phyloP scores from a whole-genome alignment of 2,329 filamentous ascomycete species.

The Bimuria novae-zelandiae region DNA sequence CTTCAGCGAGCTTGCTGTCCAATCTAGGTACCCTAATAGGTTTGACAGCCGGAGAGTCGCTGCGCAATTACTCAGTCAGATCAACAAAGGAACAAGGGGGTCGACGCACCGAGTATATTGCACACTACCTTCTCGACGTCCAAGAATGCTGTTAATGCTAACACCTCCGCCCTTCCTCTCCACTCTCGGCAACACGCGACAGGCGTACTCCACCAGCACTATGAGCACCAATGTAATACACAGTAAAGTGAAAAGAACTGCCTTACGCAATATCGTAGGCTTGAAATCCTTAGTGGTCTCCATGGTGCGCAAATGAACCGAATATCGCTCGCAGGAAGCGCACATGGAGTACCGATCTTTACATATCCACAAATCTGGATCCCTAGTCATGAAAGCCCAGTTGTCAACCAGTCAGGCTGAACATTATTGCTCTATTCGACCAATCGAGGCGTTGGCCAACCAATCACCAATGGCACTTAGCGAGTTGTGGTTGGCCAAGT shows the following conservation, averaged over 20 bases:
- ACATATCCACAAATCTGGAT: not conserved
- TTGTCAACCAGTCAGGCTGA: not conserved
- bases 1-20: too few relatives aligned
- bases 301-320: not conserved
- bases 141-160: not conserved
- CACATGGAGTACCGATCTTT: not conserved
- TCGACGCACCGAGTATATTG: not conserved
- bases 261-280: not conserved
- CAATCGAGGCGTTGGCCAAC: not conserved
- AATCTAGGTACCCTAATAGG: too few relatives aligned
- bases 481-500: not conserved
- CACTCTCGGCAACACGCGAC: not conserved
- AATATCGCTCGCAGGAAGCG: not conserved
- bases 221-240: not conserved
- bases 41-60: too few relatives aligned
- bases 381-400: not conserved
- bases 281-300: not conserved
- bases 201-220: slow-evolving; percentile 7
- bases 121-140: not conserved
- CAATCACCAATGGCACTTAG: not conserved
- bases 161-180: not conserved
- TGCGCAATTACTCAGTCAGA: not conserved
- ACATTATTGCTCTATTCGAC: not conserved
- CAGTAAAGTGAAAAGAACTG: not conserved
- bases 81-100: too few relatives aligned